Base-by-base conservation (phyloP, 768 basidiomycete species). In the Pisolithus microcarpus region DNA sequence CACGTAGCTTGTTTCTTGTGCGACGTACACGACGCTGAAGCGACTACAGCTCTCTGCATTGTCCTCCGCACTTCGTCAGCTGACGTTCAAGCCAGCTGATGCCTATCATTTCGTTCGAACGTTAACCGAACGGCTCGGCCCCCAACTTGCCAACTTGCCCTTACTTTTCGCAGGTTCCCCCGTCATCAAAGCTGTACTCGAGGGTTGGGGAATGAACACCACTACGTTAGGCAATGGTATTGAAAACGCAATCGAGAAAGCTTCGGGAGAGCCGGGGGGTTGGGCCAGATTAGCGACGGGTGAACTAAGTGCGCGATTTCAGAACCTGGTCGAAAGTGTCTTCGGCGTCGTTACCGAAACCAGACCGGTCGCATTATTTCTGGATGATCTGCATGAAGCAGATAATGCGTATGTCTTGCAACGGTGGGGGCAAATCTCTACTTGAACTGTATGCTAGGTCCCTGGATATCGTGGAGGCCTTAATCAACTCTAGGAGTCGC, bases 381-480 rank as follows among this genome's bases (percentile, higher is more conserved):
- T 86, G 40, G 85, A 87, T 59, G 85, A 87, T 63, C 65, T 87
- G 15, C 86, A 88, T 53, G 84, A 85, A 57, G 85, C 86, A 8
- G 81, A 86, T 61, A 78, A 81, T 52, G 83, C 82, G 78, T 86
- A 49, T 46, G 64, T 61, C 61, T 37, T 36, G n/a, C 57, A 53
- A 42, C 26, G 49, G 23, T 40, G 37, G 16, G 30, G 36, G 11
- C 13, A 15, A 19, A 30, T 40, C 40, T 3, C 38, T n/a, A 18
- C 9, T 24, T 19, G 30, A 24, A 28, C 38, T 7, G 36, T 36
- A 47, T 36, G 43, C n/a, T 47, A 85, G 84, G 31, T 81, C 84
- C 3, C 59, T 88, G 49, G 82, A 84, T 58, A 72, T 88, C 34
- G 72, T 88, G 21, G 76, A 75, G 3, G 79, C 84, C 1, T 65